phyloP scores from a whole-genome alignment of 2,329 filamentous ascomycete genomes.

The Talaromyces albobiverticillius region DNA sequence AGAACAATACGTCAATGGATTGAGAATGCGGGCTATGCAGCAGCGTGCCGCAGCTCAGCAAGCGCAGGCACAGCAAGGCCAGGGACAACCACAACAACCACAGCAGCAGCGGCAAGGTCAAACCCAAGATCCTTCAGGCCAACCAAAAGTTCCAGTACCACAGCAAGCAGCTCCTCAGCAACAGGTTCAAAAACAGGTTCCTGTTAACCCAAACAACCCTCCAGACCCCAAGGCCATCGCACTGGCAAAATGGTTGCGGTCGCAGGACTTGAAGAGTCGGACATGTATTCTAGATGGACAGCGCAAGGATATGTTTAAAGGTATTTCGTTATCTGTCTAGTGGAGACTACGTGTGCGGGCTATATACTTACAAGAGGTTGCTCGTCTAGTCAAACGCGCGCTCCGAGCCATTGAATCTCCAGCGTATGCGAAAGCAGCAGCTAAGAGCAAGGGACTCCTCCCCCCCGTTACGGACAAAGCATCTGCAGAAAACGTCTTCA shows the following conservation, averaged over 20 bases:
- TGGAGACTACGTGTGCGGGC: not conserved
- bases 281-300: conserved; percentile 94
- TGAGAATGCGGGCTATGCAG: conserved; percentile 47
- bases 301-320: conserved; percentile 97
- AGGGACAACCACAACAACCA: conserved; percentile 16
- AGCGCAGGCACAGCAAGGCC: conserved; percentile 21
- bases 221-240: conserved; percentile 87
- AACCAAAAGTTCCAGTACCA: conserved; percentile 20
- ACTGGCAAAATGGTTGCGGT: conserved; percentile 80
- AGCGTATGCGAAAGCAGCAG: conserved; percentile 78
- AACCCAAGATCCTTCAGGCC: conserved; percentile 5
- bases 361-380: not conserved
- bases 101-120: conserved; percentile 18
- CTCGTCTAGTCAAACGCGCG: conserved; percentile 80
- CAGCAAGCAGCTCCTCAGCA: conserved; percentile 15
- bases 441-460: conserved; percentile 83
- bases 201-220: conserved; percentile 53
- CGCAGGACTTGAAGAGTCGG: conserved; percentile 81
- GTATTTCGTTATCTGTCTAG: conserved; percentile 43
- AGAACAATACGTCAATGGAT: conserved; percentile 47
- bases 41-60: conserved; percentile 38
- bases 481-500: conserved; percentile 89
- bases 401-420: conserved; percentile 85
- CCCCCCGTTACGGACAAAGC: conserved; percentile 85
- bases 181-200: conserved; percentile 46